Base-by-base conservation (phyloP, 768 basidiomycete genomes). In the Strobilomyces echinocephalus region DNA sequence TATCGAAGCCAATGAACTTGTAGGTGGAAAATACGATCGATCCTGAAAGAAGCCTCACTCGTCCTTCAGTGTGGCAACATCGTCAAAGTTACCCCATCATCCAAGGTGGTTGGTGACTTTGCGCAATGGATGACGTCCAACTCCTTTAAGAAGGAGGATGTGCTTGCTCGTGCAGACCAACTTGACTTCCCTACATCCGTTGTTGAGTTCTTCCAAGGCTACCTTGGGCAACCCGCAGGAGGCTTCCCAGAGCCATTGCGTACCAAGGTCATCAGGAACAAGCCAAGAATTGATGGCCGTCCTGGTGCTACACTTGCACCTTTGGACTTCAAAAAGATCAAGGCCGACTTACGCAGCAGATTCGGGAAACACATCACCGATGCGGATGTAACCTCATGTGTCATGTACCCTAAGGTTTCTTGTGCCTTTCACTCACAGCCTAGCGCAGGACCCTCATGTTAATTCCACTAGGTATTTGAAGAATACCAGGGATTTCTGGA, bases 121-220 rank as follows among this genome's bases (percentile, higher is more conserved):
- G 97, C 97, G 16, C 97, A 99, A 73, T 97, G 89, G 88, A 95
- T 97, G 93, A 95, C 93, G 34, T 90, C 91, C 60, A 98, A 98
- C 78, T 83, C 84, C 57, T 77, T 98, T 54, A 80, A 85, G 50
- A 92, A 93, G 72, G 74, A 86, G 61, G 87, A 97, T 53, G 94
- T 99, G 30, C 68, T 95, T 52, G 80, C 84, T 9, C 84, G 87
- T 47, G 97, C 95, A 40, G 88, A 90, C 40, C 81, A 83, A 53
- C 84, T 99, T 55, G 97, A 99, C 72, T 97, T 99, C 86, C 97
- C 97, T 9, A 94, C 91, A 11, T 94, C 90, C 33, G 91, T 93
- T 44, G 91, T 93, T 39, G 95, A 98, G 65, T 99, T 97, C 80
- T 97, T 97, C 92, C 95, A 97, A 69, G 97, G 97, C 16, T 95